Conservation (phyloP, 345 rosid species). For the Tarenaya hassleriana region DNA sequence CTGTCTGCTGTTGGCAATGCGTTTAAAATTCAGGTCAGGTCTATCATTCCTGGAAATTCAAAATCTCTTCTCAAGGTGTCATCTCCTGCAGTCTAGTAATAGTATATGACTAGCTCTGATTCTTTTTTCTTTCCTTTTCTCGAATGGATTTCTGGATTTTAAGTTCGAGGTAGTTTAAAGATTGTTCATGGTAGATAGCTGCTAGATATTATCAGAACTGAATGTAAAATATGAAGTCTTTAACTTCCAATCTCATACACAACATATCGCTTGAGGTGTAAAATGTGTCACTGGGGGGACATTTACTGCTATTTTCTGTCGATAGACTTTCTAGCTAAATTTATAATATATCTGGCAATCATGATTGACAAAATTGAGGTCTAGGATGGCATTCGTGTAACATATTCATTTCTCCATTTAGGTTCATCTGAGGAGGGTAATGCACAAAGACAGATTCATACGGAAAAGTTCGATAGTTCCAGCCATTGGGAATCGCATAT, state of each 20-base stretch:
- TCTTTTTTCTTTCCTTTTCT: no score
- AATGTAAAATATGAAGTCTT: conserved; percentile 13
- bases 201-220: conserved; percentile 12
- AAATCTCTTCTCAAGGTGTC: conserved; percentile 13
- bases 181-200: conserved; percentile 5
- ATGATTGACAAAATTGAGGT: conserved; percentile 10
- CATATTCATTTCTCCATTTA: conserved; percentile 27
- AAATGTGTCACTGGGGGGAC: no score
- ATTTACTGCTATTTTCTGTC: conserved; percentile 2
- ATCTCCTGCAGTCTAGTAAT: conserved; percentile 10
- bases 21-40: conserved; percentile 82
- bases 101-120: not conserved
- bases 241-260: not conserved
- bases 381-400: conserved; percentile 20
- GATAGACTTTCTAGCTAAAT: conserved; percentile 8
- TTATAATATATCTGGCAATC: conserved; percentile 5
- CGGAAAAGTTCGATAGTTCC: conserved; percentile 84
- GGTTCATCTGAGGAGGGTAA: conserved; percentile 95
- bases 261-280: no score
- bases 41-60: conserved; percentile 17
- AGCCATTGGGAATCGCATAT: conserved; percentile 77
- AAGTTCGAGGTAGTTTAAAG: no score
- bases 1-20: conserved; percentile 97
- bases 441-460: conserved; percentile 85
- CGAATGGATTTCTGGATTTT: no score